A percentile compares a stretch with the other conserved stretches of the same genome.
Conservation (phyloP, 2,329 filamentous ascomycete species). For the Blumeriella jaapii region DNA sequence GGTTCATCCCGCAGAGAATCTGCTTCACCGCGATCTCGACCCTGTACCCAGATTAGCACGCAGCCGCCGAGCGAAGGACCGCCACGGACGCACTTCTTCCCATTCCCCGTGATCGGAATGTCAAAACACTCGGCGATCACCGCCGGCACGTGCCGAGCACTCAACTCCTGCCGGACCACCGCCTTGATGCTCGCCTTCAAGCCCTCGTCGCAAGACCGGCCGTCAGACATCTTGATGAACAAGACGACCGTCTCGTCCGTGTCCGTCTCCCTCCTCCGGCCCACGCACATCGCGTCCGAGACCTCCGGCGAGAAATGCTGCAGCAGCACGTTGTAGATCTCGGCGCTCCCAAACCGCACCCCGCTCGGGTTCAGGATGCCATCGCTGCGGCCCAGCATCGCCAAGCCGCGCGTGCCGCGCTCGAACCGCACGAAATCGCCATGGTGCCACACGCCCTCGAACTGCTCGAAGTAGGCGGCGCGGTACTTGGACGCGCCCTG, state of each 20-base stretch:
- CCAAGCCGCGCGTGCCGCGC: slow-evolving; percentile 59
- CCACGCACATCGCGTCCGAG: slow-evolving; percentile 80
- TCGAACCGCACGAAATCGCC: slow-evolving; percentile 78
- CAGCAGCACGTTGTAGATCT: slow-evolving; percentile 92
- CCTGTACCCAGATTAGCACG: slow-evolving; percentile 31
- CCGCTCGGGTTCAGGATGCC: slow-evolving; percentile 88
- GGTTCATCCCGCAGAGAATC: slow-evolving; percentile 75
- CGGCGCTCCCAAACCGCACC: slow-evolving; percentile 82
- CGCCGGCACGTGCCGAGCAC: slow-evolving; percentile 78
- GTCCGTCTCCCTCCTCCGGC: slow-evolving; percentile 44
- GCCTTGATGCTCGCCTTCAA: slow-evolving; percentile 53
- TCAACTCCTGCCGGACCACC: slow-evolving; percentile 65
- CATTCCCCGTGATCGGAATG: slow-evolving; percentile 85
- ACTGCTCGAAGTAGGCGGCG: slow-evolving; percentile 79
- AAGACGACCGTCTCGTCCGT: slow-evolving; percentile 49
- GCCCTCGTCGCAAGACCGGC: slow-evolving; percentile 40
- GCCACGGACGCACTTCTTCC: slow-evolving; percentile 68
- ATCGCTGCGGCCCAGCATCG: slow-evolving; percentile 88
- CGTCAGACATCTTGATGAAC: slow-evolving; percentile 63
- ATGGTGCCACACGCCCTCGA: slow-evolving; percentile 75
- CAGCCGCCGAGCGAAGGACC: not conserved
- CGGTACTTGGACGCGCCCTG: slow-evolving; percentile 54
- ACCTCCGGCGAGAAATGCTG: slow-evolving; percentile 69
- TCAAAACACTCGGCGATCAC: slow-evolving; percentile 66
- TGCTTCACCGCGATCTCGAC: slow-evolving; percentile 96